Conservation (phyloP, 441 rosid species). For the Pelargonium cotyledonis region DNA sequence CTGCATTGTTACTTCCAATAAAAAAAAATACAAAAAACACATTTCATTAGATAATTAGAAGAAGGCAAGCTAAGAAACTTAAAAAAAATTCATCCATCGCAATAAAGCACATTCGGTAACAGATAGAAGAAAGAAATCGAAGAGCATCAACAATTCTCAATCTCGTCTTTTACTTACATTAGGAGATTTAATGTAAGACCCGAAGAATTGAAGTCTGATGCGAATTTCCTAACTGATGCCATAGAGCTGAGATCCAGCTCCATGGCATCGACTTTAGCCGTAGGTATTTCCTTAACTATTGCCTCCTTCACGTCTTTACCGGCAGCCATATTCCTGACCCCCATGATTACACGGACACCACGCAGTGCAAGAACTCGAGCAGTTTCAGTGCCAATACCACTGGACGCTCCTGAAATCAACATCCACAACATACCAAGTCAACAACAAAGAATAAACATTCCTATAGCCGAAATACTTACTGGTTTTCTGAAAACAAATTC, state of each 20-base stretch:
- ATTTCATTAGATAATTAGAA: not conserved
- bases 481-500: too few relatives aligned
- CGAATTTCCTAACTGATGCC: constrained; percentile 65
- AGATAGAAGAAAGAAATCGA: too few relatives aligned
- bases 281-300: constrained; percentile 45
- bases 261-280: constrained; percentile 62
- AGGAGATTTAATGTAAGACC: constrained; percentile 59
- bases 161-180: constrained; percentile 37
- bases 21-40: not conserved
- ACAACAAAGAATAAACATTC: not conserved
- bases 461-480: too few relatives aligned
- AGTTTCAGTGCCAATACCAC: constrained; percentile 68
- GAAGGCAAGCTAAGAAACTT: not conserved
- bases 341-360: constrained; percentile 66
- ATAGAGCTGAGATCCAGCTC: constrained; percentile 70
- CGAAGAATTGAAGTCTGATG: constrained; percentile 43
- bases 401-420: constrained; percentile 49
- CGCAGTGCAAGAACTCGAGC: constrained; percentile 56
- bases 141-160: not conserved
- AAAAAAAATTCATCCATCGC: not conserved
- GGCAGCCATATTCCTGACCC: constrained; percentile 51
- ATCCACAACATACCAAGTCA: not conserved
- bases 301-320: constrained; percentile 42
- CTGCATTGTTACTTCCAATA: constrained; percentile 53
- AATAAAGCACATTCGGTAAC: not conserved